These are phyloP conservation scores for Malassezia japonica DNA, from an alignment of 1,284 basidiomycete species.

Conservation along the genomic window DNA sequence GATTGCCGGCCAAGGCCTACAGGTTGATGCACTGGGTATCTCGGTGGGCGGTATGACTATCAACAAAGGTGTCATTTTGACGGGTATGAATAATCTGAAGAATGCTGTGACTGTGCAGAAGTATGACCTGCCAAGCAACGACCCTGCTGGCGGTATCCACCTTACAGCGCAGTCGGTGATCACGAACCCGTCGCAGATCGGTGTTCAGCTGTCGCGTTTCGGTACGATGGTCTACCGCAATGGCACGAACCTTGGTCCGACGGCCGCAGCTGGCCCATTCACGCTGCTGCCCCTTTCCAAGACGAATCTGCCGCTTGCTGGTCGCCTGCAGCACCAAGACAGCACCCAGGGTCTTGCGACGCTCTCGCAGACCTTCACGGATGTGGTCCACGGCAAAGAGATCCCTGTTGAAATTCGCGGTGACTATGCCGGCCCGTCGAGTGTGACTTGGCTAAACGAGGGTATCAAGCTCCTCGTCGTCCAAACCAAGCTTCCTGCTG, in stretches of 20 bases:
- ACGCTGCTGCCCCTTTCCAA: conserved; percentile 57
- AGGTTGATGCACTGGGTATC: conserved; percentile 52
- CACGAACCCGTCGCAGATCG: conserved; percentile 67
- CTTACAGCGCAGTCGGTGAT: conserved; percentile 60
- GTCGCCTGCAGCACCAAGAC: conserved; percentile 60
- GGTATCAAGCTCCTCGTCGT: conserved; percentile 63
- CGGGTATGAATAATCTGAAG: conserved; percentile 64
- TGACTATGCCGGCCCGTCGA: conserved; percentile 58
- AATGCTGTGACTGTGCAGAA: conserved; percentile 59
- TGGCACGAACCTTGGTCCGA: conserved; percentile 57
- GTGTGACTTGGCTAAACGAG: conserved; percentile 64
- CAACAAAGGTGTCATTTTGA: conserved; percentile 59
- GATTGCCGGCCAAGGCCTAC: conserved; percentile 61
- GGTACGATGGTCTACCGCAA: conserved; percentile 58
- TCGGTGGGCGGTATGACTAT: conserved; percentile 56
- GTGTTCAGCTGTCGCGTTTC: conserved; percentile 59
- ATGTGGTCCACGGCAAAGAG: conserved; percentile 62
- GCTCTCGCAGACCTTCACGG: conserved; percentile 64
- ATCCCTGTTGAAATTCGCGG: conserved; percentile 60
- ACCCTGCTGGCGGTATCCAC: conserved; percentile 65
- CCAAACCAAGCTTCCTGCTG: conserved; percentile 59
- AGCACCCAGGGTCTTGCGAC: conserved; percentile 54
- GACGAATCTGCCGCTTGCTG: conserved; percentile 56
- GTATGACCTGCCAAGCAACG: conserved; percentile 65
- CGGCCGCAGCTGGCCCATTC: conserved; percentile 53